Percentiles rank a stretch among this genome's conserved stretches.
phyloP scores from a whole-genome alignment of 805 yeast species.

The Metschnikowia hibisci region DNA sequence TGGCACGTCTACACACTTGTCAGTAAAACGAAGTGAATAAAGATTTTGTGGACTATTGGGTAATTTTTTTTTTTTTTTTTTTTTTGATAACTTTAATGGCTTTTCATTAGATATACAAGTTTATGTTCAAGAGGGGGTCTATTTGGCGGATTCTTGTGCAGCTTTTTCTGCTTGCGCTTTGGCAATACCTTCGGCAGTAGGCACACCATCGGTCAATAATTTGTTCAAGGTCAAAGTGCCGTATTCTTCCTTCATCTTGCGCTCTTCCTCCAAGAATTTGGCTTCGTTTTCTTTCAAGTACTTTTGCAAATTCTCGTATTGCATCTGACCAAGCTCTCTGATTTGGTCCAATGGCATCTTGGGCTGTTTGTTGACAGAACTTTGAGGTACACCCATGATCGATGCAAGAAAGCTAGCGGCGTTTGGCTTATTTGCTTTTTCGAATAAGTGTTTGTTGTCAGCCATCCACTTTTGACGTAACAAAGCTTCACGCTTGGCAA shows the following conservation, averaged over 20 bases:
- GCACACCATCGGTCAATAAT: slow-evolving; percentile 77
- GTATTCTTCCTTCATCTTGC: slow-evolving; percentile 74
- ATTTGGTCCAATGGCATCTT: slow-evolving; percentile 84
- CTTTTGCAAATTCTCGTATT: slow-evolving; percentile 73
- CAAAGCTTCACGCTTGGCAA: slow-evolving; percentile 67
- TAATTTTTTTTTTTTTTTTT: too few species aligned
- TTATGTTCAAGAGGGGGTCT: slow-evolving; percentile 11
- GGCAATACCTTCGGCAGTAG: slow-evolving; percentile 64
- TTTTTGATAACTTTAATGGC: too few species aligned
- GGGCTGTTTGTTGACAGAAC: slow-evolving; percentile 46
- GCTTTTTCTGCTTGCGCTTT: slow-evolving; percentile 37
- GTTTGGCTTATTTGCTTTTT: slow-evolving; percentile 31
- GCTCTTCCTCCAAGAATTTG: slow-evolving; percentile 81
- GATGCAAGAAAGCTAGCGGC: slow-evolving; percentile 53
- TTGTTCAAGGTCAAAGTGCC: slow-evolving; percentile 82
- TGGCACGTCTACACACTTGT: too few species aligned
- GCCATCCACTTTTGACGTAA: slow-evolving; percentile 68
- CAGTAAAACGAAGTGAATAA: too few species aligned
- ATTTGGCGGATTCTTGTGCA: slow-evolving; percentile 10
- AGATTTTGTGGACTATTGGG: too few species aligned
- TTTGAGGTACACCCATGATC: slow-evolving; percentile 58
- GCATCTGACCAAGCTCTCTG: slow-evolving; percentile 89
- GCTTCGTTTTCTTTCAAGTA: slow-evolving; percentile 55
- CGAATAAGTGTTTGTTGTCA: slow-evolving; percentile 42
- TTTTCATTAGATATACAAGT: not conserved